Conservation (phyloP, 1,284 basidiomycete genomes). For the Rhodotorula sp. region DNA sequence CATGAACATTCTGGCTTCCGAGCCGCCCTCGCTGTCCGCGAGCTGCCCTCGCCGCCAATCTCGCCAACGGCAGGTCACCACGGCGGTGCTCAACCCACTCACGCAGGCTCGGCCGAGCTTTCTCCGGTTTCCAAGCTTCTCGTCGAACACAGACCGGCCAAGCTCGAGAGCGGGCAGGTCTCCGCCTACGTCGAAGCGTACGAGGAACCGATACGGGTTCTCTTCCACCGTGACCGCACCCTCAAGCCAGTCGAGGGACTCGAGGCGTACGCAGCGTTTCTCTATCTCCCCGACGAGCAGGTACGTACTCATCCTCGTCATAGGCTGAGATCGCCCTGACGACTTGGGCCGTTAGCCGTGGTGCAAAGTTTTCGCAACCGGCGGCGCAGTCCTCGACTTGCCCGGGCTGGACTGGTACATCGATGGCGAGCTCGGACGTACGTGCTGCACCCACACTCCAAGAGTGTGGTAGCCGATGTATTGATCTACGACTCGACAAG, state of each 20-base stretch:
- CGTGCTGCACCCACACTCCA: background rate
- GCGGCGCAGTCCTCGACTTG: slow-evolving; percentile 1
- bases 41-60: background rate
- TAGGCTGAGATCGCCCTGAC: background rate
- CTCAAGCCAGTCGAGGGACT: background rate
- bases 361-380: slow-evolving; percentile 24
- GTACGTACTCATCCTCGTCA: background rate
- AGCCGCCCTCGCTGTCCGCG: background rate
- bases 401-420: slow-evolving; percentile 5
- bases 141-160: background rate
- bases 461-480: background rate
- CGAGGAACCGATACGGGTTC: background rate
- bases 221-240: background rate
- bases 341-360: background rate
- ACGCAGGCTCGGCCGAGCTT: background rate
- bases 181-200: background rate
- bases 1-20: background rate
- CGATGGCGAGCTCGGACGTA: slow-evolving; percentile 1
- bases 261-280: slow-evolving; percentile 12
- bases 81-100: background rate
- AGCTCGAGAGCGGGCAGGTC: background rate
- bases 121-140: background rate
- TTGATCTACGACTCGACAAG: background rate
- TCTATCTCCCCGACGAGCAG: background rate
- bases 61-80: background rate